Evolutionary conservation across 495 filamentous ascomycete genomes (phyloP).

Genomic region (Talaromyces thailandensis): DNA sequence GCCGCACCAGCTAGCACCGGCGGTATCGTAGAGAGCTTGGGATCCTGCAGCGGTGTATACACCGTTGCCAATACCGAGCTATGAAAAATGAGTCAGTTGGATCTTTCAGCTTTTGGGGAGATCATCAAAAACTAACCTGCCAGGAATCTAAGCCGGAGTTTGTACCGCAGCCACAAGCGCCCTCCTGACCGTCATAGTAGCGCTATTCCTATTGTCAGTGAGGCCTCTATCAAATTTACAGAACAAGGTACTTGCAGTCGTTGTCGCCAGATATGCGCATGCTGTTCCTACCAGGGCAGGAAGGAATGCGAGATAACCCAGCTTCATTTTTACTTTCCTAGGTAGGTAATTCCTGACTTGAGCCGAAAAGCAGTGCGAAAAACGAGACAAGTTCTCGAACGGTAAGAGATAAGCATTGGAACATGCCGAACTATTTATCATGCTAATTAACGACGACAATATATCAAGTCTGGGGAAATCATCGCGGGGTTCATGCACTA

Average conservation of each 20-base stretch:
- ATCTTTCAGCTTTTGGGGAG: neutral
- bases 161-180: slow-evolving; percentile 24
- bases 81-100: neutral
- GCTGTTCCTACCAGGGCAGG: neutral
- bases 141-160: slow-evolving; percentile 14
- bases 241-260: slow-evolving; percentile 7
- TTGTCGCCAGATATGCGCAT: slow-evolving; percentile 7
- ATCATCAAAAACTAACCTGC: slow-evolving; percentile 15
- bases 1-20: slow-evolving; percentile 24
- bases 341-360: neutral
- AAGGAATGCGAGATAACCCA: neutral
- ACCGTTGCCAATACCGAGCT: slow-evolving; percentile 8
- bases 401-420: neutral
- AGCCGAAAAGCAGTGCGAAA: neutral
- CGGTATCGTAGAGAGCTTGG: slow-evolving; percentile 19
- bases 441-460: neutral
- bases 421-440: neutral
- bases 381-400: neutral
- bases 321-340: slow-evolving; percentile 1
- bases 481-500: neutral
- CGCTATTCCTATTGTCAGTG: slow-evolving; percentile 11
- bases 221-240: neutral
- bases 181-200: slow-evolving; percentile 25
- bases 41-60: slow-evolving; percentile 25
- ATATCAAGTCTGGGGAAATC: neutral